A percentile compares a stretch with the other conserved stretches of the same genome.
Conservation (phyloP, 2,329 filamentous ascomycete species). For the Graphilbum fragrans region DNA sequence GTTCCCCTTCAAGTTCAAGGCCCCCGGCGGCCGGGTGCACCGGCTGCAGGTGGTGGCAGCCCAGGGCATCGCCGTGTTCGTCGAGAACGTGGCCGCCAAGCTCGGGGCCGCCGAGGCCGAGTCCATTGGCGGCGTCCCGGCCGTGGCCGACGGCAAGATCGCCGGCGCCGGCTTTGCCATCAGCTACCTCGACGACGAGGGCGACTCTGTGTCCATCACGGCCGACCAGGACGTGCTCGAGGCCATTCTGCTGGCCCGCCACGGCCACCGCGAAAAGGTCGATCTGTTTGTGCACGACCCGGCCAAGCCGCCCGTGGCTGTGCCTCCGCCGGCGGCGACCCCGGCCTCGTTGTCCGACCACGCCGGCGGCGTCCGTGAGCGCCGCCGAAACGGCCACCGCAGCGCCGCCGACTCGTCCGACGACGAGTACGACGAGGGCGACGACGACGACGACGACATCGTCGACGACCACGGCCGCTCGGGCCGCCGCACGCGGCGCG, state of each 20-base stretch:
- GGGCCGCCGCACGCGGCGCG: slow-evolving; percentile 28
- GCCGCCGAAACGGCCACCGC: slow-evolving; percentile 22
- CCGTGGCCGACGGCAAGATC: slow-evolving; percentile 68
- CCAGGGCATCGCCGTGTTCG: slow-evolving; percentile 68
- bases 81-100: slow-evolving; percentile 68
- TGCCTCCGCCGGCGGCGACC: slow-evolving; percentile 30
- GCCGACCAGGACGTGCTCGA: slow-evolving; percentile 89
- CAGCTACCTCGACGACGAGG: slow-evolving; percentile 94
- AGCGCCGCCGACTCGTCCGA: slow-evolving; percentile 19
- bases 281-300: slow-evolving; percentile 95
- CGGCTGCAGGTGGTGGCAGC: slow-evolving; percentile 74
- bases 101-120: slow-evolving; percentile 65
- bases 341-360: slow-evolving; percentile 17
- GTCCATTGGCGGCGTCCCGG: slow-evolving; percentile 68
- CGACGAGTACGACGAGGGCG: slow-evolving; percentile 24
- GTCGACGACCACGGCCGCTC: slow-evolving; percentile 9
- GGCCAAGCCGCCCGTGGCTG: slow-evolving; percentile 68
- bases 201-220: slow-evolving; percentile 92
- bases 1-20: slow-evolving; percentile 99
- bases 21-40: slow-evolving; percentile 87
- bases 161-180: slow-evolving; percentile 76
- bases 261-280: slow-evolving; percentile 75
- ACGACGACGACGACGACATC: slow-evolving; percentile 11
- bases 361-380: slow-evolving; percentile 28
- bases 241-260: slow-evolving; percentile 72